Evolutionary conservation across 257 asterid genomes (phyloP).

Genomic region (Thymus quinquecostatus): DNA sequence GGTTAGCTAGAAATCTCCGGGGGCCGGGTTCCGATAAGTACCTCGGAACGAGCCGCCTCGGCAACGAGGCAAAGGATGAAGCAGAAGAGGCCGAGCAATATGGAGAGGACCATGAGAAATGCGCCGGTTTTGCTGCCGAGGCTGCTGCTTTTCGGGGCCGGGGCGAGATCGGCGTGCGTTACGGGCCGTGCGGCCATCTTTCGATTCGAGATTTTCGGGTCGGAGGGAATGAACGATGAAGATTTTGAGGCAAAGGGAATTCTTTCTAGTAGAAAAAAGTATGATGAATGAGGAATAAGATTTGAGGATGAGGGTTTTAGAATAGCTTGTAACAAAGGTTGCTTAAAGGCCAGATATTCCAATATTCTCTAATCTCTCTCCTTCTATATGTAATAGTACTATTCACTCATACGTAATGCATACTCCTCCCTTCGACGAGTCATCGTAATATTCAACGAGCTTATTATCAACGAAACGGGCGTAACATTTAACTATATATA

Average conservation of each 20-base stretch:
- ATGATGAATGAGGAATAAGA: constrained; percentile 14
- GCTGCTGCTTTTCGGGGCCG: constrained; percentile 48
- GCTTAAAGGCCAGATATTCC: constrained; percentile 89
- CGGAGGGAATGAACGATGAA: background rate
- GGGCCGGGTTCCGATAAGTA: constrained; percentile 5
- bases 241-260: background rate
- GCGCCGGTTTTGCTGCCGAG: constrained; percentile 84
- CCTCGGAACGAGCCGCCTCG: constrained; percentile 85
- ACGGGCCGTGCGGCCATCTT: constrained; percentile 89
- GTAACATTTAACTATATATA: too few species aligned
- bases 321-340: constrained; percentile 94
- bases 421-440: too few species aligned
- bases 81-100: constrained; percentile 73
- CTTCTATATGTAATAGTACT: too few species aligned
- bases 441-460: too few species aligned
- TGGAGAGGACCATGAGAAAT: constrained; percentile 60
- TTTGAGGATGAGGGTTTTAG: constrained; percentile 40
- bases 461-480: too few species aligned
- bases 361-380: constrained; percentile 21
- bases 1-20: background rate
- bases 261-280: background rate
- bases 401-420: too few species aligned
- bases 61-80: constrained; percentile 84
- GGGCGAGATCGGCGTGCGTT: constrained; percentile 87
- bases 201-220: background rate